Conservation (phyloP, 1,284 basidiomycete species). For the Trametes pubescens region DNA sequence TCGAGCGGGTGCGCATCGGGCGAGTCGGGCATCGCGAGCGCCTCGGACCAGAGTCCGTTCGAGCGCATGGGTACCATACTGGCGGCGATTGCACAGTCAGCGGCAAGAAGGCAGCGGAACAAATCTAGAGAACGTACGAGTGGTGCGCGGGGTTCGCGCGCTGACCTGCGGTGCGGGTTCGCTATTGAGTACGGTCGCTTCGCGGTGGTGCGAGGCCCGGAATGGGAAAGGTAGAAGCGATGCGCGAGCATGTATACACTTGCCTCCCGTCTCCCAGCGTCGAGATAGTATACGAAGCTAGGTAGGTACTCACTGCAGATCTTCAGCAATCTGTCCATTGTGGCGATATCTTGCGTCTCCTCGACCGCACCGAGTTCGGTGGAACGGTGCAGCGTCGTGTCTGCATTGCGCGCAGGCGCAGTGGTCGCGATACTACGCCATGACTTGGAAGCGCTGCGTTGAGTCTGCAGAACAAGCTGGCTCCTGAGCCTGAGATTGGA, state of each 20-base stretch:
- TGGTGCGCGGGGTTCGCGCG: conserved; percentile 64
- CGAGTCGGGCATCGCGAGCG: conserved; percentile 46
- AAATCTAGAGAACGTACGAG: conserved; percentile 47
- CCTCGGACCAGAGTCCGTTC: conserved; percentile 62
- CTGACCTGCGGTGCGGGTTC: conserved; percentile 47
- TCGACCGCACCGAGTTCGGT: conserved; percentile 45
- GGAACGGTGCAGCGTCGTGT: conserved; percentile 31
- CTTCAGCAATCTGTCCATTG: conserved; percentile 65
- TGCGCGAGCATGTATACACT: not conserved
- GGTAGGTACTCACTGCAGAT: conserved; percentile 59
- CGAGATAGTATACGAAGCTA: no score
- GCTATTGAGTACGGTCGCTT: not conserved
- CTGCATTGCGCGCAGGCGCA: conserved; percentile 18
- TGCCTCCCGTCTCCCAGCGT: no score
- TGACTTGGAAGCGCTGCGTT: not conserved
- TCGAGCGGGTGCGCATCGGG: conserved; percentile 16
- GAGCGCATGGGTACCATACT: conserved; percentile 36
- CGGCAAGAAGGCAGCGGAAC: no score
- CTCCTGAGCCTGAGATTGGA: conserved; percentile 7
- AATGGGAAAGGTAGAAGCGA: no score
- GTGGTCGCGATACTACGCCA: conserved; percentile 25
- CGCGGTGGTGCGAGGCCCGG: not conserved
- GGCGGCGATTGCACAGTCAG: not conserved
- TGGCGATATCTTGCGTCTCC: conserved; percentile 65
- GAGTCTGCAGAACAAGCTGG: conserved; percentile 6